Conservation (phyloP, 2,329 filamentous ascomycete genomes). For the Cladophialophora carrionii region DNA sequence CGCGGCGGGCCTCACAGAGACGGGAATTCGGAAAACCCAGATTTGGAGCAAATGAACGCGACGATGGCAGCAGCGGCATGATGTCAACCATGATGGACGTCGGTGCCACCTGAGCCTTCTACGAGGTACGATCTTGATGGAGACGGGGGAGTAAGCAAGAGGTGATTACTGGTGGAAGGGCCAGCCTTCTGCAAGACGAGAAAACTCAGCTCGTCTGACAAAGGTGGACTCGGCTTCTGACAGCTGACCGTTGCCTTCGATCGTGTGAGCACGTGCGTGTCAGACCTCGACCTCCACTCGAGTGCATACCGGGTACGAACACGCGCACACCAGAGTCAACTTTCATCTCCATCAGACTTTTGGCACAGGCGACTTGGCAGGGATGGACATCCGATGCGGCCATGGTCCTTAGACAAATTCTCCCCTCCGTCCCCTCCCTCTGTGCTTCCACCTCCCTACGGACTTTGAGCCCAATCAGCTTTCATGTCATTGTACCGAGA, state of each 20-base stretch:
- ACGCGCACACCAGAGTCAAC: no score
- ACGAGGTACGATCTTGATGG: background rate
- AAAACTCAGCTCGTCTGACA: background rate
- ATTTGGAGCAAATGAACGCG: background rate
- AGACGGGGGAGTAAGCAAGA: background rate
- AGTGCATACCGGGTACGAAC: no score
- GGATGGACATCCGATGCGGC: conserved; percentile 1
- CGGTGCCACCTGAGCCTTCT: background rate
- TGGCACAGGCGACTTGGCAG: background rate
- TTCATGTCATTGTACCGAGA: conserved; percentile 10
- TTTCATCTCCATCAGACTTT: background rate
- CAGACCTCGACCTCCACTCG: no score
- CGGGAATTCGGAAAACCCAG: background rate
- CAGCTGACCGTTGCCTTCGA: background rate
- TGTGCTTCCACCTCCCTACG: conserved; percentile 16
- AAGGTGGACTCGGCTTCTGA: no score
- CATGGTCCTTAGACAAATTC: background rate
- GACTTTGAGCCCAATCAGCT: conserved; percentile 29
- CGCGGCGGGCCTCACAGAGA: background rate
- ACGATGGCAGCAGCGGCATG: no score
- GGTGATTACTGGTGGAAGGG: background rate
- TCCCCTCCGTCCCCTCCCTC: background rate
- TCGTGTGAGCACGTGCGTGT: background rate
- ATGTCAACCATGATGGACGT: background rate
- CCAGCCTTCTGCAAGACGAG: background rate